Evolutionary conservation across 495 filamentous ascomycete species (phyloP), one percentile per base, ranked within the genome.

Genomic region (Chlorociboria aeruginascens): DNA sequence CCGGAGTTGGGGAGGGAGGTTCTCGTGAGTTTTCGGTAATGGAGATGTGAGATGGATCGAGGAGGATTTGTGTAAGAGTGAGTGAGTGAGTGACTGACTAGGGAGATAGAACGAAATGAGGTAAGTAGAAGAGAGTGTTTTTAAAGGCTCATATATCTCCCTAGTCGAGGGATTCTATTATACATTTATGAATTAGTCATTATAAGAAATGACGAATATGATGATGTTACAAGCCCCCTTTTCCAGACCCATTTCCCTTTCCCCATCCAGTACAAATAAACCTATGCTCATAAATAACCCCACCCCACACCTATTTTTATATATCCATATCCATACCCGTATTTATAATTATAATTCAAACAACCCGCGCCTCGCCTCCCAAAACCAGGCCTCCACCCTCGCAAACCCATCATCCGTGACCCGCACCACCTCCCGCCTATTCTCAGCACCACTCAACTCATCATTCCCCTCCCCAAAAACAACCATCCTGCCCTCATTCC

Each of bases 401-500:
- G 71, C 69, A 51, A 71, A 69, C 6, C 58, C 63, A 41, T 74
- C 62, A 63, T 50, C 54, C 36, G 62, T 59, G 31, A 68, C 59
- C 51, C 71, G 55, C 0, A 68, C 76, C 12, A 72, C 61, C 1
- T 61, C 58, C 0, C 75, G 77, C 8, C 41, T 51, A 6, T 58
- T 46, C 6, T 40, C 53, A 10, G 67, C 66, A 1, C 71, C 72
- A 10, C 64, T 65, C 7, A 70, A 53, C 59, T 82, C 78, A 45
- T 82, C 70, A 58, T 83, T 83, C 3, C 72, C 78, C 46, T 77
- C 64, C 12, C 80, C 78, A 58, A 84, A 81, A 0, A 79, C 63
- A 76, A 60, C 1, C 77, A 51, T 53, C 50, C 40, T 30, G 17
- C 36, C 17, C 11, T 30, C 42, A 1, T 10, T 32, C 28, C 45